Evolutionary conservation across 2,329 filamentous ascomycete species (phyloP).

Genomic region (Sclerotiophoma versabilis): DNA sequence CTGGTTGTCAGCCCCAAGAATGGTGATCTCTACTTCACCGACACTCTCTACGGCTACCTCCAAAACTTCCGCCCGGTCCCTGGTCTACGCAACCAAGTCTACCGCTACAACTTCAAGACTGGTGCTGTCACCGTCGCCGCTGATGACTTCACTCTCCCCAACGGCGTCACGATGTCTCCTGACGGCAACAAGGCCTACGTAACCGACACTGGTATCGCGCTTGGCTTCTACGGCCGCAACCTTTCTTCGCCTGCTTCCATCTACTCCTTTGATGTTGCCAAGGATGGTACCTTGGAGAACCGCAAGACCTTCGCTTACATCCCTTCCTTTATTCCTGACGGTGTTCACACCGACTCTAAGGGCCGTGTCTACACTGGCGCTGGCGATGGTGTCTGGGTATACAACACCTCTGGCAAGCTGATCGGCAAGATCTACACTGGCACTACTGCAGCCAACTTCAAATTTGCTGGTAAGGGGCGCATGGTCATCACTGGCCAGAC

Average conservation of each 20-base stretch:
- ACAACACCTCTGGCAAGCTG: slow-evolving; percentile 53
- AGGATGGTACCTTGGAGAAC: slow-evolving; percentile 30
- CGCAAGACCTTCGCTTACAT: slow-evolving; percentile 34
- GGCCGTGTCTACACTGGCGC: slow-evolving; percentile 64
- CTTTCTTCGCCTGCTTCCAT: slow-evolving; percentile 30
- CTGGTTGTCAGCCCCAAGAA: slow-evolving; percentile 46
- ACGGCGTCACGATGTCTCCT: slow-evolving; percentile 51
- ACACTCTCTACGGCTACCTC: slow-evolving; percentile 44
- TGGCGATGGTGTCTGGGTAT: slow-evolving; percentile 60
- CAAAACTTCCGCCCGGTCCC: slow-evolving; percentile 36
- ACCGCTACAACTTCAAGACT: slow-evolving; percentile 52
- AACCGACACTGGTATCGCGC: slow-evolving; percentile 47
- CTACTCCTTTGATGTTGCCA: slow-evolving; percentile 31
- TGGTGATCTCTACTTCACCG: slow-evolving; percentile 58
- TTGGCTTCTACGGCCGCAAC: slow-evolving; percentile 32
- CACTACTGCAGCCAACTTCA: slow-evolving; percentile 30
- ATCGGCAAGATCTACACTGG: slow-evolving; percentile 49
- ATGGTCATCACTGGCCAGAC: slow-evolving; percentile 36
- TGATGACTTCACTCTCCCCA: slow-evolving; percentile 50
- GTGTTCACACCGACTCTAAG: slow-evolving; percentile 39
- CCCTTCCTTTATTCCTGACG: slow-evolving; percentile 28
- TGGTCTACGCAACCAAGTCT: slow-evolving; percentile 41
- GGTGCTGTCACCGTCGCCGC: slow-evolving; percentile 50
- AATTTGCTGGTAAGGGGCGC: slow-evolving; percentile 34
- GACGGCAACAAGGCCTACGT: slow-evolving; percentile 54